A percentile compares a stretch with the other conserved stretches of the same genome.
These are phyloP conservation scores for Penicillium nucicola DNA, from an alignment of 495 filamentous ascomycete genomes.

Conservation along the genomic window DNA sequence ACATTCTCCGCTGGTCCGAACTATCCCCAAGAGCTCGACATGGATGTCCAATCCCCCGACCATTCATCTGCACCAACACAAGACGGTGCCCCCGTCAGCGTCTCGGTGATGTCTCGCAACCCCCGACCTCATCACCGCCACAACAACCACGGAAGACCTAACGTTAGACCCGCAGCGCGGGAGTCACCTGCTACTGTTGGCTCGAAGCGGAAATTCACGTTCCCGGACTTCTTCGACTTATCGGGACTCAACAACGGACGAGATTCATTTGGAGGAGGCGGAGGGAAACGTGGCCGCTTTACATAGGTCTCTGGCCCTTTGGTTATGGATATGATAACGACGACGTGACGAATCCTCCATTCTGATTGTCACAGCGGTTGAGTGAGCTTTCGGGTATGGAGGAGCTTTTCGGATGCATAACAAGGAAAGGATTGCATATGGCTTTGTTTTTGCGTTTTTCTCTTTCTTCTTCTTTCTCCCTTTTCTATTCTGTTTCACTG, in stretches of 20 bases:
- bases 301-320: slow-evolving; percentile 34
- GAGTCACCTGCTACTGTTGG: slow-evolving; percentile 53
- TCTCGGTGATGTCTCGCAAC: slow-evolving; percentile 52
- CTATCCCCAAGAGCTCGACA: slow-evolving; percentile 61
- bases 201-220: slow-evolving; percentile 73
- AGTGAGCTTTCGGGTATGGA: slow-evolving; percentile 20
- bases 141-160: slow-evolving; percentile 38
- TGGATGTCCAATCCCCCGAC: slow-evolving; percentile 57
- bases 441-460: slow-evolving; percentile 11
- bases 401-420: slow-evolving; percentile 36
- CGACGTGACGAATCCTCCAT: slow-evolving; percentile 38
- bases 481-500: no score
- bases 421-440: slow-evolving; percentile 36
- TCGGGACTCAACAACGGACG: slow-evolving; percentile 60
- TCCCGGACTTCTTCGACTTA: slow-evolving; percentile 83
- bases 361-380: slow-evolving; percentile 38
- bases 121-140: slow-evolving; percentile 51
- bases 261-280: slow-evolving; percentile 54
- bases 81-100: slow-evolving; percentile 42
- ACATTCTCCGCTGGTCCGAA: slow-evolving; percentile 65
- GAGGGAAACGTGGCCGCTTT: slow-evolving; percentile 71
- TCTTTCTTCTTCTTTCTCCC: slow-evolving; percentile 10
- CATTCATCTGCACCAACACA: slow-evolving; percentile 26
- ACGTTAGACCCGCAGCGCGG: slow-evolving; percentile 40
- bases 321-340: slow-evolving; percentile 33